Base-by-base conservation (phyloP, 192 early-diverging fungal species). In the Helicostylum pulchrum region DNA sequence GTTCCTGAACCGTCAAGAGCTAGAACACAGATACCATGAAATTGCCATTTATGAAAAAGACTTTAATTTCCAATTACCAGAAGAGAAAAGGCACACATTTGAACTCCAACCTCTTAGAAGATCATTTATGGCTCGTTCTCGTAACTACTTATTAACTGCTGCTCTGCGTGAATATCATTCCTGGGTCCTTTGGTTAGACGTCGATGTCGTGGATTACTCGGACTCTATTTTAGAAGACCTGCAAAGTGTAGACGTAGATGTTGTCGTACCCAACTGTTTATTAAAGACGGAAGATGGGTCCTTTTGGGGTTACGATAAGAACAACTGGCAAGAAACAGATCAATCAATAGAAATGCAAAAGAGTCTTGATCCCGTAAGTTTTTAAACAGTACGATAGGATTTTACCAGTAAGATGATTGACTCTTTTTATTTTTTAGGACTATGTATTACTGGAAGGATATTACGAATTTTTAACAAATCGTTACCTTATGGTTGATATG, bases 161-260 rank as follows among this genome's bases (percentile, higher is more conserved):
- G 80, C 82, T 9, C 63, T 85, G 0, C 57, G 64, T 17, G 66
- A 74, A 53, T 80, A 85, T 50, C 79, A 83, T 47, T 47, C 55
- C 30, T 85, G 82, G 82, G 84, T 85, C 12, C 67, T 85, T 26
- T 85, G 84, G 84, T 72, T 85, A 1, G 84, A 85, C 53, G 82
- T 81, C 11, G 84, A 85, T 56, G 77, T 85, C 0, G 79, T 81
- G 9, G 76, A 77, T 47, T 85, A 81, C 31, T 78, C 84, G 30
- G 59, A 79, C 10, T 75, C 71, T 61, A 78, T 82, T 62, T 63
- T 85, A 32, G 71, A 72, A 47, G 84, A 85, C 34, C 71, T 85
- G 44, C 81, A 80, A 66, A 73, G 75, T 1, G 72, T 82, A 7
- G 73, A 83, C 61, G 79, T 77, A 20, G 84, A 85, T 55, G 76